phyloP scores from a whole-genome alignment of 306 rosid species.

The Hippophae rhamnoides region DNA sequence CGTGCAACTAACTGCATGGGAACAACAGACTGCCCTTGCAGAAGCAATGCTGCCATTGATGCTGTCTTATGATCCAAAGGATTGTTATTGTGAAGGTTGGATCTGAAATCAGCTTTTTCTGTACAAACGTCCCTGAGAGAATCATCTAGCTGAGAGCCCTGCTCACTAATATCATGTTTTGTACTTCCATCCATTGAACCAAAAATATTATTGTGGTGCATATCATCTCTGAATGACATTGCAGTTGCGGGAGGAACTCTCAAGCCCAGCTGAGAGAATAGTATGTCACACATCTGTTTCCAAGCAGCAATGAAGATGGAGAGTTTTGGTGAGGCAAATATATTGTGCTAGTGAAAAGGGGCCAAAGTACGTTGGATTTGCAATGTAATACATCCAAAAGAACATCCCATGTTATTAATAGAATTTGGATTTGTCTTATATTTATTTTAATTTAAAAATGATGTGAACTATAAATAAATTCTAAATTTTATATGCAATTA shows the following conservation, averaged over 20 bases:
- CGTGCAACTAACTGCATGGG: conserved; percentile 91
- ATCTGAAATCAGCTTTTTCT: conserved; percentile 51
- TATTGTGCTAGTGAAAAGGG: too few species aligned
- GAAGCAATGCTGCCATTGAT: conserved; percentile 76
- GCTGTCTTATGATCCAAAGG: conserved; percentile 56
- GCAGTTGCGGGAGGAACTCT: conserved; percentile 65
- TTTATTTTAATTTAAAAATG: too few species aligned
- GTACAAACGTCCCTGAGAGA: conserved; percentile 34
- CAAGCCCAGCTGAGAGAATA: conserved; percentile 89
- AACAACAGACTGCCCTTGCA: conserved; percentile 79
- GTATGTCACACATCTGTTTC: conserved; percentile 92
- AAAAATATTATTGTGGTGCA: conserved; percentile 33
- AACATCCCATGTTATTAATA: too few species aligned
- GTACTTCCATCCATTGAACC: conserved; percentile 28
- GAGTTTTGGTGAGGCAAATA: not conserved
- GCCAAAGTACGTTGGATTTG: too few species aligned
- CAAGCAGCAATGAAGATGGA: conserved; percentile 9
- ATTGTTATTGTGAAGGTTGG: conserved; percentile 31
- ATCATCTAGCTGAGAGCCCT: conserved; percentile 26
- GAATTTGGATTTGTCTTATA: too few species aligned
- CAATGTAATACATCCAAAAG: too few species aligned
- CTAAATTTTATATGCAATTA: too few species aligned
- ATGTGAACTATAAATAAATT: too few species aligned
- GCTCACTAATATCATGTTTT: conserved; percentile 30
- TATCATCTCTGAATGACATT: conserved; percentile 54